A percentile compares a stretch with the other conserved stretches of the same genome.
These are phyloP conservation scores for Oryza brachyantha DNA, from an alignment of 176 grass and related monocot species.

Conservation along the genomic window DNA sequence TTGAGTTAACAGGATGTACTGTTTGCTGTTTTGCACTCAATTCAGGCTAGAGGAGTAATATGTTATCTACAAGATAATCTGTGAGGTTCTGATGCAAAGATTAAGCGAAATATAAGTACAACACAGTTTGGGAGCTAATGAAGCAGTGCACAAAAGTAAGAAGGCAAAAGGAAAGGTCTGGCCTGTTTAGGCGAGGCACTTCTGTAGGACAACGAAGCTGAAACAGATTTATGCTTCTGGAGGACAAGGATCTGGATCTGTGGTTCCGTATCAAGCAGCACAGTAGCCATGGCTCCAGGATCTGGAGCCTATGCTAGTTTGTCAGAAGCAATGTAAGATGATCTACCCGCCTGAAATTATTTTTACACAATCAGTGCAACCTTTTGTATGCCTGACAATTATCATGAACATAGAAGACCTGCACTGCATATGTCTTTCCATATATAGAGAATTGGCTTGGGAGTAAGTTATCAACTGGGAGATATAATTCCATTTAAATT, in stretches of 20 bases:
- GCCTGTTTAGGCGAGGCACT: background rate
- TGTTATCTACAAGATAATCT: too few species aligned
- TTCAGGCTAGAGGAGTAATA: too few species aligned
- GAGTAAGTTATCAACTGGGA: too few species aligned
- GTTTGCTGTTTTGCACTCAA: background rate
- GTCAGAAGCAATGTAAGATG: too few species aligned
- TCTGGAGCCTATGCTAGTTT: conserved; percentile 71
- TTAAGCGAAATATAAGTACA: background rate
- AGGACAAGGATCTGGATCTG: conserved; percentile 29
- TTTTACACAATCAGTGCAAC: background rate
- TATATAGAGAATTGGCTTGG: too few species aligned
- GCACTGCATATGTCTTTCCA: too few species aligned
- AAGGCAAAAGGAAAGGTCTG: background rate
- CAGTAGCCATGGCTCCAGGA: conserved; percentile 88
- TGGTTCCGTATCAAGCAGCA: conserved; percentile 68
- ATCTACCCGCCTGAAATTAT: conserved; percentile 71
- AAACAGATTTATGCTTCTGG: conserved; percentile 9
- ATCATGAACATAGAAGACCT: background rate
- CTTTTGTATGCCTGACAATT: too few species aligned
- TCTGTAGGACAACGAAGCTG: background rate
- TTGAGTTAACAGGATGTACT: background rate
- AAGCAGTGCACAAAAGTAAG: background rate
- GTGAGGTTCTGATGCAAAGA: background rate
- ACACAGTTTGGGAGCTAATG: background rate
- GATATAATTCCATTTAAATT: too few species aligned